Percentiles rank a stretch among this genome's conserved stretches.
These are phyloP conservation scores for Zymoseptoria pseudotritici DNA, from an alignment of 2,329 filamentous ascomycete species.

Conservation along the genomic window DNA sequence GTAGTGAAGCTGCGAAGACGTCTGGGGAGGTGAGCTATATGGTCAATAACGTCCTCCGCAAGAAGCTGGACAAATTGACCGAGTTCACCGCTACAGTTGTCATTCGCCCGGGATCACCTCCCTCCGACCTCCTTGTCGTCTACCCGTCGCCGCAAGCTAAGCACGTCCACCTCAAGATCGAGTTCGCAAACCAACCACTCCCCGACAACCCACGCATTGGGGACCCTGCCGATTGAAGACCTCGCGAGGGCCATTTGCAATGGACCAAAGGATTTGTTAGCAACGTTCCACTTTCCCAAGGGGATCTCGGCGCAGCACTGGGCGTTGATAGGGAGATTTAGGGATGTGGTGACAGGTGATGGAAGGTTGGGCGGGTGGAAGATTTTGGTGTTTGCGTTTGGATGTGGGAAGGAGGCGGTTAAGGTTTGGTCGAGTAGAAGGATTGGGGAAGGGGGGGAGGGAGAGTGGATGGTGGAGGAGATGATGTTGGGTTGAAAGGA, in stretches of 20 bases:
- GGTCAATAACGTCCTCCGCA: too few species aligned
- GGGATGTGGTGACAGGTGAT: neutral
- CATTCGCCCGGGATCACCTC: too few species aligned
- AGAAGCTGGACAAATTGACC: too few species aligned
- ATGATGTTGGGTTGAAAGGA: neutral
- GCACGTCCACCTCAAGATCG: too few species aligned
- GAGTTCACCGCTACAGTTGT: too few species aligned
- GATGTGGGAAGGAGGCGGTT: neutral
- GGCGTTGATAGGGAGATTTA: neutral
- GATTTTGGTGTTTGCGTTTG: neutral
- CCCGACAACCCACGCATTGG: too few species aligned
- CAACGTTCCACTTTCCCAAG: neutral
- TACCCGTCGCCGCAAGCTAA: too few species aligned
- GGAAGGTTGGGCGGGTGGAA: neutral
- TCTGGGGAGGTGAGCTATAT: neutral
- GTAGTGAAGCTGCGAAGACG: neutral
- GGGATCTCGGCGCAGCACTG: neutral
- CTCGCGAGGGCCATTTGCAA: too few species aligned
- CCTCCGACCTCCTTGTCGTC: too few species aligned
- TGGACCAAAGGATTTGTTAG: neutral
- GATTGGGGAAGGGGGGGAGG: too few species aligned
- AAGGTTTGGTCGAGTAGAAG: neutral
- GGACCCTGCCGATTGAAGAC: too few species aligned
- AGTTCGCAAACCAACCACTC: too few species aligned
- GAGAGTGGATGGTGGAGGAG: neutral